Evolutionary conservation across 2,329 filamentous ascomycete species (phyloP), one percentile per base, ranked within the genome.

Genomic region (Alternaria sp.): DNA sequence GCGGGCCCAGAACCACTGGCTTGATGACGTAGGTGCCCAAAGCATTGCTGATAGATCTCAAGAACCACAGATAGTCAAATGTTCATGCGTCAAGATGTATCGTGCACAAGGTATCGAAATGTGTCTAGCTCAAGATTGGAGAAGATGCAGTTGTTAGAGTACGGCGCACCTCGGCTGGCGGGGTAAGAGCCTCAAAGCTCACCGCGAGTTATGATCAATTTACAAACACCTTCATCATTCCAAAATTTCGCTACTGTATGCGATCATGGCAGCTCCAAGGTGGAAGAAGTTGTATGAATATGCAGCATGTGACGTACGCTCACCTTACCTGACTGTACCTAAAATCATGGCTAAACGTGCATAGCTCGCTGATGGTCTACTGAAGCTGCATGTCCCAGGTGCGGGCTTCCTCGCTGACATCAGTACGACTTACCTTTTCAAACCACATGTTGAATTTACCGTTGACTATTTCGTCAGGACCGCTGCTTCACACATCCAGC

Each of bases 381-480:
- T 92, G 57, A 91, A 90, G 71, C 83, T 93, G 49, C 85, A 89
- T 60, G 85, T 89, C 9, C 84, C 88, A 11, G 84, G 86, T 48
- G 89, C 88, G 27, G 91, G 91, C 55, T 89, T 88, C 73, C 79
- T 93, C 38, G 81, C 87, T 38, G 89, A 92, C 73, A 82, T 89
- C 54, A 73, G 86, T 88, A 75, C 67, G 71, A 49, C 60, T 51
- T 80, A 70, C 76, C 79, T 72, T 36, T 18, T 6, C 3, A 8
- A 6, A 32, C 16, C 5, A 16, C 2, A 18, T 9, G 5, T 12
- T n/a, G 8, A 5, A 6, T 32, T 32, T 38, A 27, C 25, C 63
- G 3, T 65, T 41, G 6, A 59, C 18, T n/a, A 9, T 14, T 8
- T 30, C 9, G 14, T 3, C 43, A 78, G 76, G 63, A 30, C 75